These are phyloP conservation scores for Microcos paniculata DNA, from an alignment of 345 rosid genomes.

Conservation along the genomic window DNA sequence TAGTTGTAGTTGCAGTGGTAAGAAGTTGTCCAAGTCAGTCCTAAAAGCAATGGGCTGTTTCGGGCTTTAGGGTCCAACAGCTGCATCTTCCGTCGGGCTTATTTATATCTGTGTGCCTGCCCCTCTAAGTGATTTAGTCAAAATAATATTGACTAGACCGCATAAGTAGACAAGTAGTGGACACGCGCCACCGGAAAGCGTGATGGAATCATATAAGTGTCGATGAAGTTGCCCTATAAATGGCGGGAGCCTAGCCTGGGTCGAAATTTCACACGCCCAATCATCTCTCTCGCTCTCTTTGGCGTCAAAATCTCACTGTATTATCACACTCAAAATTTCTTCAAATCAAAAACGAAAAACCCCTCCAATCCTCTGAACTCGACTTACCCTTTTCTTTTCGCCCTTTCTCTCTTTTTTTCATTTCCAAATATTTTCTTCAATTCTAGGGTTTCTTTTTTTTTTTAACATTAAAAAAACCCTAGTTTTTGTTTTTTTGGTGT, in stretches of 20 bases:
- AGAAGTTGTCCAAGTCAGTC: too few species aligned
- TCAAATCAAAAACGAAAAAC: too few species aligned
- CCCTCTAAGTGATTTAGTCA: background rate
- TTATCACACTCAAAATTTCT: constrained; percentile 24
- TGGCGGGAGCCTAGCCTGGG: constrained; percentile 34
- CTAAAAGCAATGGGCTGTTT: background rate
- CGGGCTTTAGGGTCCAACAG: background rate
- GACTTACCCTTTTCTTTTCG: background rate
- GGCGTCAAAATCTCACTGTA: constrained; percentile 2
- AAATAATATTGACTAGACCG: background rate
- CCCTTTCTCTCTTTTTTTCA: background rate
- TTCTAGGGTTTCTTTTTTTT: constrained; percentile 31
- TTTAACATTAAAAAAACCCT: constrained; percentile 26
- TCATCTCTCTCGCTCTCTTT: constrained; percentile 22
- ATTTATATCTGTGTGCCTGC: background rate
- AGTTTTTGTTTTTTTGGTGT: constrained; percentile 2
- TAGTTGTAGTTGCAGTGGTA: too few species aligned
- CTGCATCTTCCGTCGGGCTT: too few species aligned
- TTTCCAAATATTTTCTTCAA: background rate
- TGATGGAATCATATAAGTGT: background rate
- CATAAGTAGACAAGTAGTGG: background rate
- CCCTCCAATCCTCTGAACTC: constrained; percentile 25
- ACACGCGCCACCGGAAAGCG: constrained; percentile 22
- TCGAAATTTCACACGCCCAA: constrained; percentile 25
- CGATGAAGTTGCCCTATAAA: constrained; percentile 32